Percentiles rank a stretch among this genome's conserved stretches.
These are phyloP conservation scores for Oryza glumipatula DNA, from an alignment of 176 grass and related monocot genomes.

Conservation along the genomic window DNA sequence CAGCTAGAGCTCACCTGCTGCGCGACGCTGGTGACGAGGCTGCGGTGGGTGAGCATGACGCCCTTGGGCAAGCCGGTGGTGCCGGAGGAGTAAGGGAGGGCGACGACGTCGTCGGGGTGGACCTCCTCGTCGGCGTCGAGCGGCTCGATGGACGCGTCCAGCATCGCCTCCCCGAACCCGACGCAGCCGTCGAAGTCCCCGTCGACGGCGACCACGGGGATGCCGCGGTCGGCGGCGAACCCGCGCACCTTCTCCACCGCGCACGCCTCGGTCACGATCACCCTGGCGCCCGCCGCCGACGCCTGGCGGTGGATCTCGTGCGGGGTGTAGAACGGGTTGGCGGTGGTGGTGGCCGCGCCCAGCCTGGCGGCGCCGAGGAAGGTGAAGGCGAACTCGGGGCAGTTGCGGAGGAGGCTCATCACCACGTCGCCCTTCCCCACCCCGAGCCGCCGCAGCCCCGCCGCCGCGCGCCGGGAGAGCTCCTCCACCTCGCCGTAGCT, in stretches of 20 bases:
- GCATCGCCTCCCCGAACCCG: slow-evolving; percentile 45
- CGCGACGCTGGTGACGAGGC: slow-evolving; percentile 88
- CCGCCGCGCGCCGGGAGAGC: slow-evolving; percentile 50
- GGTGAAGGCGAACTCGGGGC: slow-evolving; percentile 74
- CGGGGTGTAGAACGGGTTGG: slow-evolving; percentile 83
- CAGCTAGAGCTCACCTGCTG: slow-evolving; percentile 58
- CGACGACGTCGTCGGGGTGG: slow-evolving; percentile 70
- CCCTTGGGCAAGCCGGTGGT: slow-evolving; percentile 90
- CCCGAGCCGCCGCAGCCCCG: slow-evolving; percentile 54
- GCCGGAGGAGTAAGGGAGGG: slow-evolving; percentile 81
- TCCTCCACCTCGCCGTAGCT: slow-evolving; percentile 65
- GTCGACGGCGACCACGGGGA: slow-evolving; percentile 56
- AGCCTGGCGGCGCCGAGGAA: slow-evolving; percentile 77
- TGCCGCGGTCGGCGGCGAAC: slow-evolving; percentile 53
- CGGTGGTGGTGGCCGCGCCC: slow-evolving; percentile 74
- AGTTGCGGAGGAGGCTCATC: slow-evolving; percentile 83
- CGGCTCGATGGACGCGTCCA: slow-evolving; percentile 40
- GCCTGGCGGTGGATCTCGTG: slow-evolving; percentile 93
- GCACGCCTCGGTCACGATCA: slow-evolving; percentile 82
- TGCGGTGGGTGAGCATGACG: slow-evolving; percentile 96
- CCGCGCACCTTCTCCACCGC: slow-evolving; percentile 70
- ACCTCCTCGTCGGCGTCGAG: slow-evolving; percentile 51
- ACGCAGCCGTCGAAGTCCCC: slow-evolving; percentile 46
- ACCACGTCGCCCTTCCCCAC: slow-evolving; percentile 65
- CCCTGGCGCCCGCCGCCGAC: slow-evolving; percentile 35